Percentiles rank a stretch among this genome's conserved stretches.
phyloP scores from a whole-genome alignment of 176 grass and related monocot species.

The Poa annua region DNA sequence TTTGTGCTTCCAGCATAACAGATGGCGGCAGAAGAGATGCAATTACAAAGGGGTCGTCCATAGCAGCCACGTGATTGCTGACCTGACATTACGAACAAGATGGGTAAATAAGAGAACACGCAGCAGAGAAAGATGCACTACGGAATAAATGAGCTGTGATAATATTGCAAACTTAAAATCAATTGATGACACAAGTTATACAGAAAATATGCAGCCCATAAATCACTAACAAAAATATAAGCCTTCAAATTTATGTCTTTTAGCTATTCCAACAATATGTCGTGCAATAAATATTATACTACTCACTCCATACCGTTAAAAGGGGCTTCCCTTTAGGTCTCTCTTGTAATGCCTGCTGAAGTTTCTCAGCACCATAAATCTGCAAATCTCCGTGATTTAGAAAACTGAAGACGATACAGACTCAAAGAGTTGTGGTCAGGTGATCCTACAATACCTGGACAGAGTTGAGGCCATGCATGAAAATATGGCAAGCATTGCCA shows the following conservation, averaged over 20 bases:
- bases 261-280: not conserved
- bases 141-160: too few relatives aligned
- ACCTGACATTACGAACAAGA: constrained; percentile 59
- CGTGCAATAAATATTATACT: not conserved
- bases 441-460: constrained; percentile 72
- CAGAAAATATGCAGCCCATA: not conserved
- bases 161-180: too few relatives aligned
- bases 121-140: not conserved
- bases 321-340: constrained; percentile 79
- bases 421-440: not conserved
- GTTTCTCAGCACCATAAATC: constrained; percentile 94
- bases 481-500: constrained; percentile 85
- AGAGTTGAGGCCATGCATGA: constrained; percentile 94
- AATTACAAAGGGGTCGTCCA: constrained; percentile 92
- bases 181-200: too few relatives aligned
- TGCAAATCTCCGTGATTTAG: constrained; percentile 48
- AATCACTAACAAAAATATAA: not conserved
- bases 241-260: not conserved
- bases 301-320: constrained; percentile 57
- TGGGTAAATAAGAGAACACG: not conserved
- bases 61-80: constrained; percentile 94
- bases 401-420: not conserved
- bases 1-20: constrained; percentile 69
- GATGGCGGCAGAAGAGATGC: constrained; percentile 85
- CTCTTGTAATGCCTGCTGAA: constrained; percentile 73